phyloP scores from a whole-genome alignment of 2,329 filamentous ascomycete genomes.

The Ascochyta fabae region DNA sequence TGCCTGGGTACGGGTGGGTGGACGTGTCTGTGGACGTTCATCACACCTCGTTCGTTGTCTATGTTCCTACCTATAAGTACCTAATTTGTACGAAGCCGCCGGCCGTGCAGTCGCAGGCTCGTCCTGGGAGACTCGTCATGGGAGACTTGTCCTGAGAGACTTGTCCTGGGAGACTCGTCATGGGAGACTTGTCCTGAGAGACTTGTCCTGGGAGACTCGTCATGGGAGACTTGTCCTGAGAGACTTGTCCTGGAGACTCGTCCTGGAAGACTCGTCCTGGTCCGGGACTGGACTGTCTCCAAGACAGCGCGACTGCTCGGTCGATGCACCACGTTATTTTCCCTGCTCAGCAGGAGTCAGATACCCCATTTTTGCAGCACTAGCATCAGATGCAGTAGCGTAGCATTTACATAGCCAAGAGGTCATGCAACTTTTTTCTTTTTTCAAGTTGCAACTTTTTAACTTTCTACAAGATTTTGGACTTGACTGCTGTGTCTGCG shows the following conservation, averaged over 20 bases:
- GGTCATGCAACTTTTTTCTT: slow-evolving; percentile 1
- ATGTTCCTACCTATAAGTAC: slow-evolving; percentile 29
- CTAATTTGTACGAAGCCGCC: slow-evolving; percentile 32
- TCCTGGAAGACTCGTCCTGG: not conserved
- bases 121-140: not conserved
- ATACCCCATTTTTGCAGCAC: slow-evolving; percentile 31
- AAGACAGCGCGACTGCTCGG: not conserved
- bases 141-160: not conserved
- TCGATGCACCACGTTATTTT: slow-evolving; percentile 8
- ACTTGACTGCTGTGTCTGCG: not conserved
- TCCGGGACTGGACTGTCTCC: slow-evolving; percentile 6
- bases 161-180: not conserved
- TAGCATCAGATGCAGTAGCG: slow-evolving; percentile 23
- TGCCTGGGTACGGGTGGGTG: not conserved
- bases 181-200: not conserved
- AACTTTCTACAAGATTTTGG: not conserved
- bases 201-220: not conserved
- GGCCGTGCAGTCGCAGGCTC: not conserved
- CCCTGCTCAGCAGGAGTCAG: slow-evolving; percentile 24
- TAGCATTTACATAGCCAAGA: slow-evolving; percentile 25
- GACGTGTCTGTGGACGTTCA: slow-evolving; percentile 9
- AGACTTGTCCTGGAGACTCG: not conserved
- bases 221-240: not conserved
- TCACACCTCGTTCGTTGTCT: slow-evolving; percentile 34
- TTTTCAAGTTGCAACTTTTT: too few relatives aligned